Percentiles rank a stretch among this genome's conserved stretches.
These are phyloP conservation scores for Calendula officinalis DNA, from an alignment of 129 eudicot genomes.

Conservation along the genomic window DNA sequence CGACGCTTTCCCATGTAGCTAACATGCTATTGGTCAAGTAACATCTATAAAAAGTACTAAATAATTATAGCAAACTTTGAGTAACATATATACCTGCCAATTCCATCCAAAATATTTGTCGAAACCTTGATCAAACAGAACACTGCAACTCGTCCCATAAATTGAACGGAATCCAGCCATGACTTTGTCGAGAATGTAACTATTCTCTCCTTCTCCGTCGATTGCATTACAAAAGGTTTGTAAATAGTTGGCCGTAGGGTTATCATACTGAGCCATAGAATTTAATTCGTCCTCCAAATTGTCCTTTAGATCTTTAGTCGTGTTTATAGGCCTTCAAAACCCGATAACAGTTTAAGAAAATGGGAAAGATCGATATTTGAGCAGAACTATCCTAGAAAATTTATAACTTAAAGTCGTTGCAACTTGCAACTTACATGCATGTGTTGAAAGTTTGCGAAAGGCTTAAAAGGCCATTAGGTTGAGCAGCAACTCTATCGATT, in stretches of 20 bases:
- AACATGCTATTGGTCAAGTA: no score
- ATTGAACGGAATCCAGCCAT: slow-evolving; percentile 14
- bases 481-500: slow-evolving; percentile 29
- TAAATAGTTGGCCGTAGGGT: slow-evolving; percentile 6
- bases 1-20: no score
- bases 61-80: no score
- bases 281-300: background rate
- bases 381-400: background rate
- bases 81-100: slow-evolving; percentile 35
- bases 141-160: background rate
- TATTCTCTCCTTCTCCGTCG: slow-evolving; percentile 21
- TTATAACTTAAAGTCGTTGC: background rate
- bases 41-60: no score
- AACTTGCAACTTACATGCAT: slow-evolving; percentile 30
- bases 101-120: slow-evolving; percentile 20
- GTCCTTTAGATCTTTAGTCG: slow-evolving; percentile 14
- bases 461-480: slow-evolving; percentile 30
- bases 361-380: background rate
- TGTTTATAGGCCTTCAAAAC: slow-evolving; percentile 31
- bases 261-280: slow-evolving; percentile 27
- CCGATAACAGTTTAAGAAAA: background rate
- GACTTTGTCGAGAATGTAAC: slow-evolving; percentile 25
- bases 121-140: background rate
- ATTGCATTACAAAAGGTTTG: slow-evolving; percentile 29
- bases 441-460: slow-evolving; percentile 34